Evolutionary conservation across 2,329 filamentous ascomycete species (phyloP).

Genomic region (Parastagonospora avenae): DNA sequence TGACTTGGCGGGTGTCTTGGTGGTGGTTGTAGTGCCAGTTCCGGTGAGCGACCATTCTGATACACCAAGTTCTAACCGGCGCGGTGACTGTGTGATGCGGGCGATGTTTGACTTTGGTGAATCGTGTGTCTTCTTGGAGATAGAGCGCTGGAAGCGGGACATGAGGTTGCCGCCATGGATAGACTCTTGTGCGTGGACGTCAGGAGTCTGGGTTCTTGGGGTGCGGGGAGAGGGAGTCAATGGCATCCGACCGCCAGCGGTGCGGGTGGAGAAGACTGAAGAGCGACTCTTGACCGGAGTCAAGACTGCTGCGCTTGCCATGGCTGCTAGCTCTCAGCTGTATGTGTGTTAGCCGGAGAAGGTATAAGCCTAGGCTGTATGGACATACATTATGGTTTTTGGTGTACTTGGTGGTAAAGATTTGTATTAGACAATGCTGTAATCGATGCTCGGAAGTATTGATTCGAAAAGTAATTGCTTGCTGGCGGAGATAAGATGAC

Average conservation of each 20-base stretch:
- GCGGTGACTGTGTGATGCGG: conserved; percentile 70
- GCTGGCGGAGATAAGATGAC: conserved; percentile 18
- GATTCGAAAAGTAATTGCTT: conserved; percentile 39
- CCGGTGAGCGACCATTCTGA: conserved; percentile 92
- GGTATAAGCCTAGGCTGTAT: conserved; percentile 4
- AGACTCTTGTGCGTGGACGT: conserved; percentile 66
- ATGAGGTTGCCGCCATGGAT: conserved; percentile 75
- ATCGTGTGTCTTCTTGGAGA: conserved; percentile 71
- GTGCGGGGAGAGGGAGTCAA: conserved; percentile 86
- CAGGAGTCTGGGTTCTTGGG: conserved; percentile 53
- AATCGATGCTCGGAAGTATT: conserved; percentile 48
- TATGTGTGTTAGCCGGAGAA: conserved; percentile 22
- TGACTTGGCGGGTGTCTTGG: conserved; percentile 53
- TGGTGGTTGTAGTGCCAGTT: conserved; percentile 62
- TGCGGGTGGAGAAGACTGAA: conserved; percentile 88
- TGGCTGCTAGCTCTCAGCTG: conserved; percentile 53
- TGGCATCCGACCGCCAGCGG: conserved; percentile 92
- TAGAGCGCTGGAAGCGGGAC: conserved; percentile 74
- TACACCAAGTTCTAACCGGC: conserved; percentile 86
- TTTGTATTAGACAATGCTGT: conserved; percentile 47
- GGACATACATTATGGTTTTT: conserved; percentile 35
- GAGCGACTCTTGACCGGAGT: conserved; percentile 95
- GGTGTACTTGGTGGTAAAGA: conserved; percentile 34
- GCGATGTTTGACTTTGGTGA: conserved; percentile 98
- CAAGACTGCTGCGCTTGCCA: conserved; percentile 83